phyloP scores from a whole-genome alignment of 2,329 filamentous ascomycete genomes.

The Claviceps humidiphila region DNA sequence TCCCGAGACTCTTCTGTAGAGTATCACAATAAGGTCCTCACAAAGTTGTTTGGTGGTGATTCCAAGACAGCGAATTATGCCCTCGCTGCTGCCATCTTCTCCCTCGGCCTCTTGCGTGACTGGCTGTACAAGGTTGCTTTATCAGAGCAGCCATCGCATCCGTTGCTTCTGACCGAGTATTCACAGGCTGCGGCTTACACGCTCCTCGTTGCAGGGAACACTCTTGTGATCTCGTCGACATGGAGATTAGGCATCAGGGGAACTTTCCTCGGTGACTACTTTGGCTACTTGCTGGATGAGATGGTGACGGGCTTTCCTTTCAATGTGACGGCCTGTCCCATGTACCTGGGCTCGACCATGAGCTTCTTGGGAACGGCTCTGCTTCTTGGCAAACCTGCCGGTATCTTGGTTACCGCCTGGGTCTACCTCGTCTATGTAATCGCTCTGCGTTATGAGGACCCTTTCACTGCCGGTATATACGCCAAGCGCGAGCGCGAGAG shows the following conservation, averaged over 20 bases:
- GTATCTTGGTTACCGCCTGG: constrained; percentile 59
- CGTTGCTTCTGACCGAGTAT: constrained; percentile 48
- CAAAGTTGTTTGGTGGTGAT: constrained; percentile 70
- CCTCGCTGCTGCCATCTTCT: constrained; percentile 82
- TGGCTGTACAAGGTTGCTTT: constrained; percentile 77
- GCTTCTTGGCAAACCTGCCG: constrained; percentile 76
- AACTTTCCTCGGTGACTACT: constrained; percentile 96
- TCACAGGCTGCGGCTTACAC: constrained; percentile 52
- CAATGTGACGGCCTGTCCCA: constrained; percentile 78
- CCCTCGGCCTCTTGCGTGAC: constrained; percentile 79
- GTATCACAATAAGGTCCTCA: constrained; percentile 82
- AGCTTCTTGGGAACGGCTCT: constrained; percentile 83
- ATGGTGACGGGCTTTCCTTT: constrained; percentile 95
- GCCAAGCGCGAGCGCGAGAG: constrained; percentile 61
- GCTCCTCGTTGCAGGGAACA: constrained; percentile 64
- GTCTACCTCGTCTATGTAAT: constrained; percentile 69
- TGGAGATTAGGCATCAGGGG: constrained; percentile 88
- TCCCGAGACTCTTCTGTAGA: constrained; percentile 37
- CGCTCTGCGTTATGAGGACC: constrained; percentile 79
- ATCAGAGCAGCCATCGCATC: constrained; percentile 59
- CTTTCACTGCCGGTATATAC: constrained; percentile 89
- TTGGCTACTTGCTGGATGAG: constrained; percentile 91
- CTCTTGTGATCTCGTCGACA: constrained; percentile 78
- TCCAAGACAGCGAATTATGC: constrained; percentile 74
- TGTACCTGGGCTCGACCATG: constrained; percentile 92